Base-by-base conservation (phyloP, 257 asterid genomes). In the Thymus quinquecostatus region DNA sequence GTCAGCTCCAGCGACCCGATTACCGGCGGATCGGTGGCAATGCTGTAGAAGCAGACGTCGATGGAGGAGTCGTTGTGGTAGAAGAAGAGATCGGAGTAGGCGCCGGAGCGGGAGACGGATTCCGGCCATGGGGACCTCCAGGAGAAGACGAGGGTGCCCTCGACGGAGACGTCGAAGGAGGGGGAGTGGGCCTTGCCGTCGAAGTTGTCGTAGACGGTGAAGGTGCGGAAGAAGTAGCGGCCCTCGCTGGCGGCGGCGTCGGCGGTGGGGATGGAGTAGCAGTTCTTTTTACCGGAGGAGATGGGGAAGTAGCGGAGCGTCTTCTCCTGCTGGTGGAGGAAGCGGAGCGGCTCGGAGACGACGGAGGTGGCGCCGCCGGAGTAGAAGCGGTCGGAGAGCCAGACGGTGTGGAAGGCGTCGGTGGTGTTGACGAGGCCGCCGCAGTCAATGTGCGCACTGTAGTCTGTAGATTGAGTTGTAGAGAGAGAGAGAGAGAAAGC, bases 121-220 rank as follows among this genome's bases (percentile, higher is more conserved):
- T 90, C 98, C 5, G 83, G 75, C 98, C 98, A 95, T 12, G 98
- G 99, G 6, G 89, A 88, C 41, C 97, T 79, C 98, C 99, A 95
- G n/a, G 96, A 88, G 50, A 90, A 95, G 72, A 90, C 98, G n/a
- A 90, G 11, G 32, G 95, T 95, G 38, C 96, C 96, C 75, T 86
- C 95, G 10, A 95, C 88, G 41, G 99, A 89, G 10, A 88, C 96
- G 66, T 95, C 99, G 75, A 95, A 95, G 0, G 99, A 95, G 1
- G 99, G 98, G 13, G 97, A 79, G 64, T 90, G 96, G 0, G 87
- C 66, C 64, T 86, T 87, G 4, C 99, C 99, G 71, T 92, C 87
- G 82, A 70, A 95, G 64, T 95, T 95, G 58, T 95, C 98, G 78
- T 95, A 95, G 5, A 88, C 98, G 21, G 81, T 90, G 81, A 95